Evolutionary conservation across 2,329 filamentous ascomycete species (phyloP), one percentile per base, ranked within the genome.

Genomic region (Penicillium sp.): DNA sequence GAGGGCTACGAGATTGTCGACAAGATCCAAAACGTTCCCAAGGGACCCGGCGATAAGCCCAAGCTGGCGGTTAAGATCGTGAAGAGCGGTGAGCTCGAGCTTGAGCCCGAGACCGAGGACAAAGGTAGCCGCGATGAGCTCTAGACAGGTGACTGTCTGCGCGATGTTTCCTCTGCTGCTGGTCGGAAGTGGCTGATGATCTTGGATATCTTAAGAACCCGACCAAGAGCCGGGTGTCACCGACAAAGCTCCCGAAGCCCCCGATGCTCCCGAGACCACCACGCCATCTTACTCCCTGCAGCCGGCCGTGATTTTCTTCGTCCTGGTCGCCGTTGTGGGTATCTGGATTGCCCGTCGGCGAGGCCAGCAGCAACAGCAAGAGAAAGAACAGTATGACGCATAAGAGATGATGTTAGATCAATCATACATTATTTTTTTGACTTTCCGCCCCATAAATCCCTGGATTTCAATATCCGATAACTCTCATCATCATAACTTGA

Each of bases 51-150:
- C 59, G 84, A 88, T 76, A 85, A 81, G 75, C 86, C 86, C 40
- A 67, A 67, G 55, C 77, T 83, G 74, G 73, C 81, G 5, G 81
- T 89, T 72, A 88, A 84, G 76, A 86, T 89, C 60, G 82, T 76
- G 58, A 87, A 89, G 79, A 85, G 84, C 71, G 86, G 86, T 67
- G 85, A 88, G 77, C 75, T 88, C 59, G 79, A 84, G 71, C 76
- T 85, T 56, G 81, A 82, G 61, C 75, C 64, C 19, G 65, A 68
- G 25, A 56, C 66, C 19, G 65, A 68, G 52, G 69, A 69, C 61
- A 84, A 87, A 87, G 86, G 85, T 87, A 86, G 83, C 77, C 83
- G 85, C 69, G 82, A 81, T 73, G 86, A 88, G 79, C 83, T 88
- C 71, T 88, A 85, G 77, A 78, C 64, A 67, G 64, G 63, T 65